phyloP scores from a whole-genome alignment of 306 rosid species.

The Spatholobus suberectus region DNA sequence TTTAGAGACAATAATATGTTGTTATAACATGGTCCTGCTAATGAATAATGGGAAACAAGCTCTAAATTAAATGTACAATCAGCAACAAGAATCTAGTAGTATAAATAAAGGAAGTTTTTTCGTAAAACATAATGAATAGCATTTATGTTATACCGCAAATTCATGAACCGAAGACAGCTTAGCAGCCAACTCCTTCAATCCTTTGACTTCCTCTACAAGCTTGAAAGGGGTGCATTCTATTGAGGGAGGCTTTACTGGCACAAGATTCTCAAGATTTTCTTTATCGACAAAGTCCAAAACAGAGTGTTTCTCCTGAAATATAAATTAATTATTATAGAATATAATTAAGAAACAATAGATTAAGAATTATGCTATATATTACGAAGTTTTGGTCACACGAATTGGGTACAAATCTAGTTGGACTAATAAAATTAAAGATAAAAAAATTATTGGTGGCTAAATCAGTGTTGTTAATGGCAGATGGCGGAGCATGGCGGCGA shows the following conservation, averaged over 20 bases:
- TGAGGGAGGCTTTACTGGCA: conserved; percentile 62
- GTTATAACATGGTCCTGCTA: conserved; percentile 7
- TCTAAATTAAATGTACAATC: conserved; percentile 21
- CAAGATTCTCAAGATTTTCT: conserved; percentile 51
- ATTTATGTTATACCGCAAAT: conserved; percentile 76
- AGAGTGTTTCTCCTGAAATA: conserved; percentile 68
- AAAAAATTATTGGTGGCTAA: not conserved
- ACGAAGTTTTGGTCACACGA: not conserved
- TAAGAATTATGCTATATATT: not conserved
- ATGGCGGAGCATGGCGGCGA: no score
- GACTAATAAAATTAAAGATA: not conserved
- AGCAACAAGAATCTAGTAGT: not conserved
- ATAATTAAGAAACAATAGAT: not conserved
- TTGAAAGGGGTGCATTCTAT: conserved; percentile 80
- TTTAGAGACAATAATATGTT: not conserved
- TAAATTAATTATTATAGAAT: conserved; percentile 22
- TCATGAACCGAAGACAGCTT: conserved; percentile 71
- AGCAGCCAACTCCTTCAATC: conserved; percentile 82
- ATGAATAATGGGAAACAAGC: conserved; percentile 6
- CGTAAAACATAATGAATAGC: conserved; percentile 6
- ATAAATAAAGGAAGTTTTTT: conserved; percentile 23
- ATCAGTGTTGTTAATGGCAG: no score
- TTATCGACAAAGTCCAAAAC: conserved; percentile 80
- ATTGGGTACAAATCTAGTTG: not conserved
- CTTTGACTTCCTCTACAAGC: conserved; percentile 81